Conservation (phyloP, 1,284 basidiomycete species). For the Ustilago esculenta region DNA sequence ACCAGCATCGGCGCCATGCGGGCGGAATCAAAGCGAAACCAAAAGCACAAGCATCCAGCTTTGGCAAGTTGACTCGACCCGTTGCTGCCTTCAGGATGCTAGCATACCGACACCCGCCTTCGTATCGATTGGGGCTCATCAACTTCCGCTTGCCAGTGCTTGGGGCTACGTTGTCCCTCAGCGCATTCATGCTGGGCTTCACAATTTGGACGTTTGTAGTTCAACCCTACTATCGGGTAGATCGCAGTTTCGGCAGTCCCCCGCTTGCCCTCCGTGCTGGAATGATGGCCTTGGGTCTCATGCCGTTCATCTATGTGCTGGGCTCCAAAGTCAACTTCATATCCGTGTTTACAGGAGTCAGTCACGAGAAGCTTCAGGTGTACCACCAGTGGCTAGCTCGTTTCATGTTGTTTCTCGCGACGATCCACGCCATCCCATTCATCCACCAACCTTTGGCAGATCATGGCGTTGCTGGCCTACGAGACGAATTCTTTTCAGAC, state of each 20-base stretch:
- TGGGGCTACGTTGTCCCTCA: slow-evolving; percentile 33
- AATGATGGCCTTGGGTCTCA: slow-evolving; percentile 55
- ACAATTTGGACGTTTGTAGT: slow-evolving; percentile 50
- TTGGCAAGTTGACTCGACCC: slow-evolving; percentile 1
- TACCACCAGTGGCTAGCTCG: slow-evolving; percentile 62
- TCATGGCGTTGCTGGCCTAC: slow-evolving; percentile 37
- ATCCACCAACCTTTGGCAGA: slow-evolving; percentile 53
- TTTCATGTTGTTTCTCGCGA: slow-evolving; percentile 56
- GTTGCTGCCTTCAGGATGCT: slow-evolving; percentile 21
- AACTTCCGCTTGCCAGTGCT: slow-evolving; percentile 42
- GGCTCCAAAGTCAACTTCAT: slow-evolving; percentile 62
- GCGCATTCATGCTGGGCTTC: slow-evolving; percentile 44
- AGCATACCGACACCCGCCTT: slow-evolving; percentile 27
- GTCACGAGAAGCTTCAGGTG: slow-evolving; percentile 58
- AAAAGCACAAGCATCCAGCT: background rate
- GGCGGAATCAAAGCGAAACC: too few species aligned
- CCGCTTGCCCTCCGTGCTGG: slow-evolving; percentile 57
- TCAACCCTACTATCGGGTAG: slow-evolving; percentile 53
- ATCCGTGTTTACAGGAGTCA: slow-evolving; percentile 53
- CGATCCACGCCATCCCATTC: slow-evolving; percentile 61
- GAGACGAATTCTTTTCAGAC: slow-evolving; percentile 40
- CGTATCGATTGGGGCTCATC: slow-evolving; percentile 25
- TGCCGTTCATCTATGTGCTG: slow-evolving; percentile 58
- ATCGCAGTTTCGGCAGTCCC: slow-evolving; percentile 48
- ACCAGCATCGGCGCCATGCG: background rate